Evolutionary conservation across 306 rosid genomes (phyloP), one percentile per base, ranked within the genome.

Genomic region (Cicer judaicum): DNA sequence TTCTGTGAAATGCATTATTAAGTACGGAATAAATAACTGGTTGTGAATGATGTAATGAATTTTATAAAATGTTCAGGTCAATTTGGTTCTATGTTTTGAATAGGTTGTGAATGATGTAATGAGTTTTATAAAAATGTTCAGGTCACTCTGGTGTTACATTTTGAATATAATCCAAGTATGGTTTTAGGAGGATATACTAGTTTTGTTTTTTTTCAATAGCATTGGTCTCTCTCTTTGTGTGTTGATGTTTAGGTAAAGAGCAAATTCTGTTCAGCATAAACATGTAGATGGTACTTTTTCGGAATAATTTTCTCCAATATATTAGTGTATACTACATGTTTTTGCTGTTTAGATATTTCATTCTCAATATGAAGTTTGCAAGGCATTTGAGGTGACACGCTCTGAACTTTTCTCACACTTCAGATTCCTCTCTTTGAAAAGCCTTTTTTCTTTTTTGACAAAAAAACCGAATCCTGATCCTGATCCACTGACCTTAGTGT

Each of bases 21-120:
- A 54, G 54, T 68, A 21, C 65, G 15, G 42, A 29, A 52, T 11
- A 5, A n/a, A 21, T 69, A 52, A 13, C 64, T 77, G 72, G 14
- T 34, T 82, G 40, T 78, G 61, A 63, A 70, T 54, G 8, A 60
- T 63, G 55, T 70, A 63, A 29, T 21, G 48, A 19, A 12, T 42
- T 60, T 57, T 10, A 57, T 57, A 57, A 2, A 24, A 57, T 57
- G 64, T 57, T 57, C 34, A 24, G 34, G 34, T 24, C 4, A 24
- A 24, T 24, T 24, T 24, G 4, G 34, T 24, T 24, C 34, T 24
- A 24, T 2, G 2, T 24, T 24, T 24, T 24, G 34, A 24, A 24
- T 24, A 24, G 72, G 19, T 18, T 82, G 46, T 78, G 61, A 63
- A 70, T 54, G 8, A 60, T 63, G 55, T 70, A 63, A 29, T 21